A percentile compares a stretch with the other conserved stretches of the same genome.
Conservation (phyloP, 2,329 filamentous ascomycete genomes). For the Aspergillus tubingensis region DNA sequence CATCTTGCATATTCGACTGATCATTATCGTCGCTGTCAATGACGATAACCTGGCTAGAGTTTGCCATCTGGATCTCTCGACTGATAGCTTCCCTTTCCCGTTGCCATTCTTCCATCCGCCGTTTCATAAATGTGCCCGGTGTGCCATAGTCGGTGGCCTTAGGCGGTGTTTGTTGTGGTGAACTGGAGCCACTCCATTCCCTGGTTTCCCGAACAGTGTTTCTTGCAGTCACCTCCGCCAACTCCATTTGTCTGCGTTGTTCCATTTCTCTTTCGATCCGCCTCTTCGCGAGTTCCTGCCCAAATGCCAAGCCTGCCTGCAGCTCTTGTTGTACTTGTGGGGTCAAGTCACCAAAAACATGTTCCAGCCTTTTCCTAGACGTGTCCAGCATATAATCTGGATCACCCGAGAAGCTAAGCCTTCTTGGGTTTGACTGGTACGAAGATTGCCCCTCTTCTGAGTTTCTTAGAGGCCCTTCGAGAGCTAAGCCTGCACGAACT, state of each 20-base stretch:
- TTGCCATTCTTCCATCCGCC: constrained; percentile 47
- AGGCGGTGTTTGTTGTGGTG: constrained; percentile 10
- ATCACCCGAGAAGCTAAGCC: constrained; percentile 11
- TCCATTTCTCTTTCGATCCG: constrained; percentile 24
- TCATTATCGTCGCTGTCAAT: constrained; percentile 44
- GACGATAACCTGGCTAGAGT: constrained; percentile 46
- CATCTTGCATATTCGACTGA: constrained; percentile 9
- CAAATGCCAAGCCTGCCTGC: constrained; percentile 44
- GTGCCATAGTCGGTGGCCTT: constrained; percentile 9
- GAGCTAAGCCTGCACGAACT: constrained; percentile 40
- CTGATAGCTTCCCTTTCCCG: constrained; percentile 48
- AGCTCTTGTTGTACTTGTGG: constrained; percentile 42
- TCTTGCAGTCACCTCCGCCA: constrained; percentile 2
- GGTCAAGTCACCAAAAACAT: constrained; percentile 41
- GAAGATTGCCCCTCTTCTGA: constrained; percentile 6
- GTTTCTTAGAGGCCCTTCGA: constrained; percentile 37
- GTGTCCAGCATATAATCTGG: constrained; percentile 20
- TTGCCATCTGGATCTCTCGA: constrained; percentile 46
- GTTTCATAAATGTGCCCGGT: constrained; percentile 28
- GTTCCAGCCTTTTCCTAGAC: constrained; percentile 35
- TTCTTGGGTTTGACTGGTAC: constrained; percentile 8
- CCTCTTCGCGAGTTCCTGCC: constrained; percentile 45
- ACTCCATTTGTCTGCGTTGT: constrained; percentile 5
- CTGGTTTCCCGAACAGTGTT: neutral
- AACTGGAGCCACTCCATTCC: constrained; percentile 13